Percentiles rank a stretch among this genome's conserved stretches.
Evolutionary conservation across 2,329 filamentous ascomycete genomes (phyloP).

Genomic region (Diaporthe aspalathi): DNA sequence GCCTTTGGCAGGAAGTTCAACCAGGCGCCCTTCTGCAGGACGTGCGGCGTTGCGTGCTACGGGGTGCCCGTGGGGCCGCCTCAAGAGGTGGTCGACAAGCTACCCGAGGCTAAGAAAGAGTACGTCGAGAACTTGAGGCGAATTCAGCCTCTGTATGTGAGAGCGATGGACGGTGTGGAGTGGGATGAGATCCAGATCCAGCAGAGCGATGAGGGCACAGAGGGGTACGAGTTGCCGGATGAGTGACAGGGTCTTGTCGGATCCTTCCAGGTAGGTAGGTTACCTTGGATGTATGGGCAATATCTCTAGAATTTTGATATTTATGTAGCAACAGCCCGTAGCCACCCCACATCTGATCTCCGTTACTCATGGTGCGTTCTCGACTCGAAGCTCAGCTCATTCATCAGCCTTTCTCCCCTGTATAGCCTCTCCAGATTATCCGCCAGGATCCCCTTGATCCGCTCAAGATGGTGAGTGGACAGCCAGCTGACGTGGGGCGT

Average conservation of each 20-base stretch:
- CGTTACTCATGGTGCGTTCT: conserved; percentile 25
- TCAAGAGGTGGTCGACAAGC: conserved; percentile 44
- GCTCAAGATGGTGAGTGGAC: conserved; percentile 43
- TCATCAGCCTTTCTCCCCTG: conserved; percentile 44
- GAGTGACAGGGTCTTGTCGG: neutral
- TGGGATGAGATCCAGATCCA: conserved; percentile 39
- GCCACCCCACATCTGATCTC: neutral
- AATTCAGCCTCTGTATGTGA: conserved; percentile 35
- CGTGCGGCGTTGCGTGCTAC: conserved; percentile 47
- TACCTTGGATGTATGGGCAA: neutral
- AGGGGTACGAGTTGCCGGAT: conserved; percentile 41
- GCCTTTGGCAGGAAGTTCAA: conserved; percentile 43
- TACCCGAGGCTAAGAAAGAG: conserved; percentile 44
- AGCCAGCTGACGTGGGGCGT: conserved; percentile 52
- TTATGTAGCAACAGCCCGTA: neutral
- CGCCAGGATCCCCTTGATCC: conserved; percentile 44
- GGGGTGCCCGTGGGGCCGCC: conserved; percentile 47
- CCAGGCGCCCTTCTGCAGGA: conserved; percentile 44
- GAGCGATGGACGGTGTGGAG: conserved; percentile 35
- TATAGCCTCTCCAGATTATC: conserved; percentile 47
- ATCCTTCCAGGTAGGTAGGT: neutral
- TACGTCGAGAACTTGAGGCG: conserved; percentile 38
- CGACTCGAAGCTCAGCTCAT: conserved; percentile 36
- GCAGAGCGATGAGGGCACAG: conserved; percentile 45
- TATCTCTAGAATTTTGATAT: neutral